Base-by-base conservation (phyloP, 176 grass and related monocot species). In the Oryza australiensis region DNA sequence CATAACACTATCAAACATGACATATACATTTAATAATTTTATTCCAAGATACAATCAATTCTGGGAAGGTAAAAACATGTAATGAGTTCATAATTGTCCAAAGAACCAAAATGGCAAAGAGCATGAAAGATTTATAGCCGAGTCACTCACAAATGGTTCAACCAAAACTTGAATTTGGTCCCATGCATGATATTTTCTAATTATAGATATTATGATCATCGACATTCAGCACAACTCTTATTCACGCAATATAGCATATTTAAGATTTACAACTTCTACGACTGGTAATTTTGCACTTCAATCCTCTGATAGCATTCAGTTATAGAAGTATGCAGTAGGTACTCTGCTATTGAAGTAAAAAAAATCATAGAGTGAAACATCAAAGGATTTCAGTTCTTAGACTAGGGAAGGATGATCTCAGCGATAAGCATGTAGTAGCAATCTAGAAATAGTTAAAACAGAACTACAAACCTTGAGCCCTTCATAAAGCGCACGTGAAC, bases 401-500 rank as follows among this genome's bases (percentile, higher is more conserved):
- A 77, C 62, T 59, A 68, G 48, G 1, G 26, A 84, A 69, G 11
- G 6, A 43, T 76, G 26, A 76, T 23, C 40, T 68, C 11, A 55
- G 55, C 57, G 4, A 83, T 15, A 42, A 77, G 24, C 26, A 59
- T 60, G 59, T 60, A 76, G 18, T 38, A 70, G 46, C 73, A 68
- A 12, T 65, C 43, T 43, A 15, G 9, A 74, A 80, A 84, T 66
- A 75, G 34, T 81, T 67, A 81, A 71, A 80, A 68, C n/a, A 48
- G 35, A 62, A 7, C 26, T 45, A 83, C 91, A 63, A n/a, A 99
- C 97, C 97, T 99, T 99, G 69, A 99, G 89, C 29, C 97, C 97
- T 87, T 99, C 97, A 84, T 99, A 99, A 66, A 99, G 91, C n/a
- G 97, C 97, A 60, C 97, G 93, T 43, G 97, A 99, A 72, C 97